Conservation (phyloP, 192 early-diverging fungal species). For the Umbelopsis sp. region DNA sequence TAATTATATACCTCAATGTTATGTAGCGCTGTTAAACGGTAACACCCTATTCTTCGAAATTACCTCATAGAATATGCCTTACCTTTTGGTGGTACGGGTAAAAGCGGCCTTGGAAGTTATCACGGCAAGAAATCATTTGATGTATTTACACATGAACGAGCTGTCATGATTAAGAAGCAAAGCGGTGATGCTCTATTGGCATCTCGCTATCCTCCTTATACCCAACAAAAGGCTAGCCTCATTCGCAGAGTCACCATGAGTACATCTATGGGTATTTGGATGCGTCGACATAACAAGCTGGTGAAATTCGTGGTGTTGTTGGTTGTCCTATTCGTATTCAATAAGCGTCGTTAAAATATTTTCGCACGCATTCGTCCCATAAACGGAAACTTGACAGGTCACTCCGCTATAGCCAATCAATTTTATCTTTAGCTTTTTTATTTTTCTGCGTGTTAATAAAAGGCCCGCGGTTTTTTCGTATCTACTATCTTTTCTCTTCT, state of each 20-base stretch:
- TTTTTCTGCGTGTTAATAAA: too few species aligned
- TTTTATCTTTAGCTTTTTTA: too few species aligned
- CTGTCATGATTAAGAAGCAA: conserved; percentile 56
- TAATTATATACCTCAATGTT: not conserved
- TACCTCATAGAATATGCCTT: conserved; percentile 38
- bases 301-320: not conserved
- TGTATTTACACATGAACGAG: conserved; percentile 77
- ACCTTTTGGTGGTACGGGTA: conserved; percentile 91
- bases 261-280: conserved; percentile 6
- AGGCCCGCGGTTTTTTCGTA: too few species aligned
- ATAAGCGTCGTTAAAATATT: conserved; percentile 1
- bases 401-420: too few species aligned
- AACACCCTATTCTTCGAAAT: conserved; percentile 4
- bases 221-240: conserved; percentile 14
- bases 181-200: conserved; percentile 31
- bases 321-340: not conserved
- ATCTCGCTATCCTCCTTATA: conserved; percentile 43
- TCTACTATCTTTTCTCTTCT: not conserved
- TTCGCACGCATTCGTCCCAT: too few species aligned
- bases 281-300: not conserved
- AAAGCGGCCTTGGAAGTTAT: conserved; percentile 86
- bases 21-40: not conserved
- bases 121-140: conserved; percentile 79
- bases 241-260: conserved; percentile 26
- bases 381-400: too few species aligned